A percentile compares a stretch with the other conserved stretches of the same genome.
Evolutionary conservation across 2,329 filamentous ascomycete species (phyloP).

Genomic region (Neoarthrinium moseri): DNA sequence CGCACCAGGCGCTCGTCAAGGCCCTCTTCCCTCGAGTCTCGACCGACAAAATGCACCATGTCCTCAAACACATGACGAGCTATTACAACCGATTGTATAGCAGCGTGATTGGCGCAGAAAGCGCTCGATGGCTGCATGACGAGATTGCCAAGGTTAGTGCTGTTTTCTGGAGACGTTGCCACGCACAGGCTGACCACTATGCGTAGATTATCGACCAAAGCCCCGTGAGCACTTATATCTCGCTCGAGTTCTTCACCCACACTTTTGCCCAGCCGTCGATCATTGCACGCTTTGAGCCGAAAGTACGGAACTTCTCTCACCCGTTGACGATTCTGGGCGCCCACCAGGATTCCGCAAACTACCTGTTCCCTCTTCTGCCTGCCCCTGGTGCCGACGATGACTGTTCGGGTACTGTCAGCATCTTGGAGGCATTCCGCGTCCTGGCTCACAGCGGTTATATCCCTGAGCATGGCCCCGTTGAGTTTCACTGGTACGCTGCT

Average conservation of each 20-base stretch:
- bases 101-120: conserved; percentile 29
- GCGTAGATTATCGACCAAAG: conserved; percentile 28
- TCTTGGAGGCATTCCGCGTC: conserved; percentile 68
- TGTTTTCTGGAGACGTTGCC: not conserved
- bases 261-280: conserved; percentile 69
- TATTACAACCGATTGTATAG: conserved; percentile 61
- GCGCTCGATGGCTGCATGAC: conserved; percentile 33
- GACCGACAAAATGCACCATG: conserved; percentile 62
- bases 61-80: conserved; percentile 60
- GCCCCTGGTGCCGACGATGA: conserved; percentile 75
- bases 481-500: conserved; percentile 54
- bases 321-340: conserved; percentile 59
- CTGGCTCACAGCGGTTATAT: conserved; percentile 47
- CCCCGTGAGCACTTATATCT: conserved; percentile 35
- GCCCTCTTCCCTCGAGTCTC: conserved; percentile 58
- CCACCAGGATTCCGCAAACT: conserved; percentile 73
- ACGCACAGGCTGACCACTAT: not conserved
- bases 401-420: conserved; percentile 70
- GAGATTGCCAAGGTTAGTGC: conserved; percentile 27
- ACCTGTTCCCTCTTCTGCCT: conserved; percentile 66
- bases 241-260: conserved; percentile 57
- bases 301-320: conserved; percentile 30
- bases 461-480: conserved; percentile 46
- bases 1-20: conserved; percentile 53
- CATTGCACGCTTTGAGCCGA: conserved; percentile 62